These are phyloP conservation scores for Wilcoxina mikolae DNA, from an alignment of 495 filamentous ascomycete species.

Conservation along the genomic window DNA sequence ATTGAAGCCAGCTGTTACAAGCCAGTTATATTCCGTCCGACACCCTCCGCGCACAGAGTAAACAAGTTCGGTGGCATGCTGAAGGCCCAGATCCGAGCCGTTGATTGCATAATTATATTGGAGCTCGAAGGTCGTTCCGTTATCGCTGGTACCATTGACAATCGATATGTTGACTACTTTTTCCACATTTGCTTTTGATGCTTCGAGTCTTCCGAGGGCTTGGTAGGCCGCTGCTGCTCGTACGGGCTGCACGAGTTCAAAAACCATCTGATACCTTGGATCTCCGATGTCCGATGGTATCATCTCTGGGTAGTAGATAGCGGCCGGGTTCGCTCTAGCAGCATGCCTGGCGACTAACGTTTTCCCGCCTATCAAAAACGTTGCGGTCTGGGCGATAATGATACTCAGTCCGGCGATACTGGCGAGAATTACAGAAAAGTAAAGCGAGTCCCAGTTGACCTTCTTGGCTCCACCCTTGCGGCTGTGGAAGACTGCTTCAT, in stretches of 20 bases:
- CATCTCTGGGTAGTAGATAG: too few species aligned
- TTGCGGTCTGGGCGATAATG: too few species aligned
- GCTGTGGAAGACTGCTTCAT: not conserved
- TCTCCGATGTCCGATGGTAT: too few species aligned
- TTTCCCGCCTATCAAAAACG: too few species aligned
- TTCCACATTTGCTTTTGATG: not conserved
- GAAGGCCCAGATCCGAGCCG: conserved; percentile 3
- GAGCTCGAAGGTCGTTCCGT: not conserved
- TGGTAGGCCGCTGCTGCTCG: not conserved
- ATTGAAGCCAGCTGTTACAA: not conserved
- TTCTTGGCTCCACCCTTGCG: too few species aligned
- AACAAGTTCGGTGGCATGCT: not conserved
- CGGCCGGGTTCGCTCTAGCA: too few species aligned
- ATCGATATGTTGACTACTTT: not conserved
- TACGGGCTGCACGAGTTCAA: not conserved
- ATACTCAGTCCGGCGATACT: too few species aligned
- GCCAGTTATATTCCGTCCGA: not conserved
- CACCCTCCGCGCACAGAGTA: not conserved
- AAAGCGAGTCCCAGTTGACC: too few species aligned
- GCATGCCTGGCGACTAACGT: too few species aligned
- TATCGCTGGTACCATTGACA: not conserved
- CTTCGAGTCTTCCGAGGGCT: not conserved
- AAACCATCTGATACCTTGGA: too few species aligned
- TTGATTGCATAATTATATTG: not conserved
- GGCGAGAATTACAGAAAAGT: too few species aligned